Evolutionary conservation across 140 eudicot species (phyloP).

Genomic region (Bidens hawaiensis): DNA sequence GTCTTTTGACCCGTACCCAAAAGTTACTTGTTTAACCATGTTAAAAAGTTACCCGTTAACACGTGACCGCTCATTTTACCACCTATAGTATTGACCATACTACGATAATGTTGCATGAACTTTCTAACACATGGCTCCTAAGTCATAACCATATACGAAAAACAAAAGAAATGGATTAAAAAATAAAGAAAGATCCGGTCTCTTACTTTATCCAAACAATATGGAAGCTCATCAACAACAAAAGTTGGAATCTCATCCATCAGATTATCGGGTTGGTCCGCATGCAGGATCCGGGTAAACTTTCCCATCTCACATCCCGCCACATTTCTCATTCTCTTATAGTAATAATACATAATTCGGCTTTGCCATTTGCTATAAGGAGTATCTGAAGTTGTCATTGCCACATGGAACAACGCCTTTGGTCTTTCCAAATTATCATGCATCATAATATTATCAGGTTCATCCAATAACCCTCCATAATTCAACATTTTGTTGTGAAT

Average conservation of each 20-base stretch:
- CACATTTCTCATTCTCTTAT: conserved; percentile 50
- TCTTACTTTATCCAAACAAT: conserved; percentile 75
- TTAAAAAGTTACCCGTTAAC: no score
- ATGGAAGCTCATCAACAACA: conserved; percentile 75
- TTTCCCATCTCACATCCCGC: conserved; percentile 74
- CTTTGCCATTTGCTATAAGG: no score
- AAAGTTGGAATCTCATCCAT: no score
- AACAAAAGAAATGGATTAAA: background rate
- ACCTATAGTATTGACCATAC: no score
- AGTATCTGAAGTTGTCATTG: conserved; percentile 69
- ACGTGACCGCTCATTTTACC: no score
- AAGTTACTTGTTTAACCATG: no score
- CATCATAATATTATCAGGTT: conserved; percentile 55
- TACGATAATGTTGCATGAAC: no score
- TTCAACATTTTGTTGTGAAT: conserved; percentile 23
- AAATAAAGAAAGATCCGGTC: background rate
- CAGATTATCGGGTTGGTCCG: conserved; percentile 58
- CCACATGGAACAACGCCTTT: conserved; percentile 54
- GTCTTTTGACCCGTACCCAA: no score
- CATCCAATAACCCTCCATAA: conserved; percentile 20
- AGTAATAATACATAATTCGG: conserved; percentile 80
- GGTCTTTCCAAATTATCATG: conserved; percentile 36
- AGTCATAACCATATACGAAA: background rate
- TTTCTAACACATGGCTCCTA: background rate
- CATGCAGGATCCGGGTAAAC: conserved; percentile 66